phyloP scores from a whole-genome alignment of 495 filamentous ascomycete genomes.

The Parachaetomium inaequale region DNA sequence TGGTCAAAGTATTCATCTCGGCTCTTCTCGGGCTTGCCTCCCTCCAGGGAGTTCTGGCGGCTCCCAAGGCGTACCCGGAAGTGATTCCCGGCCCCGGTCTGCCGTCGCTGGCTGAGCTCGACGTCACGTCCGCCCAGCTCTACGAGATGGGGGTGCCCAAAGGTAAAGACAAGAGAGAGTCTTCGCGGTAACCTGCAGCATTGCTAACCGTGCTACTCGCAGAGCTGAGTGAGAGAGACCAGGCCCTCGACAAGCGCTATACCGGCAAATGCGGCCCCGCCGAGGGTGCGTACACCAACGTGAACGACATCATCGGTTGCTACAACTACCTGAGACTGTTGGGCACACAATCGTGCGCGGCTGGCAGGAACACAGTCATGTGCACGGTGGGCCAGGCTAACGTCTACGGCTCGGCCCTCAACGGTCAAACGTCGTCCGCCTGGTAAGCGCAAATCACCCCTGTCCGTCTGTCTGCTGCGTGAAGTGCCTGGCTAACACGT shows the following conservation, averaged over 20 bases:
- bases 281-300: background rate
- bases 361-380: background rate
- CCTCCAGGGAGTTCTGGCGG: background rate
- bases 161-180: background rate
- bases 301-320: constrained; percentile 4
- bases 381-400: background rate
- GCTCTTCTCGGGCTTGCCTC: background rate
- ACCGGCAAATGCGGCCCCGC: background rate
- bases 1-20: background rate
- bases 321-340: background rate
- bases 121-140: constrained; percentile 2
- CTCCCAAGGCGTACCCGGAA: constrained; percentile 3
- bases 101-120: constrained; percentile 3
- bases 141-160: background rate
- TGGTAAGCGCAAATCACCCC: background rate
- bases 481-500: background rate
- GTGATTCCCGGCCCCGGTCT: constrained; percentile 8
- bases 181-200: background rate
- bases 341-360: background rate
- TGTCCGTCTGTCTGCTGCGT: background rate
- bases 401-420: background rate
- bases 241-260: background rate
- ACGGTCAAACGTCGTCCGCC: background rate
- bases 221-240: background rate
- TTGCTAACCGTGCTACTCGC: background rate